Conservation (phyloP, 768 basidiomycete species). For the Tylopilus vinaceipallidus region DNA sequence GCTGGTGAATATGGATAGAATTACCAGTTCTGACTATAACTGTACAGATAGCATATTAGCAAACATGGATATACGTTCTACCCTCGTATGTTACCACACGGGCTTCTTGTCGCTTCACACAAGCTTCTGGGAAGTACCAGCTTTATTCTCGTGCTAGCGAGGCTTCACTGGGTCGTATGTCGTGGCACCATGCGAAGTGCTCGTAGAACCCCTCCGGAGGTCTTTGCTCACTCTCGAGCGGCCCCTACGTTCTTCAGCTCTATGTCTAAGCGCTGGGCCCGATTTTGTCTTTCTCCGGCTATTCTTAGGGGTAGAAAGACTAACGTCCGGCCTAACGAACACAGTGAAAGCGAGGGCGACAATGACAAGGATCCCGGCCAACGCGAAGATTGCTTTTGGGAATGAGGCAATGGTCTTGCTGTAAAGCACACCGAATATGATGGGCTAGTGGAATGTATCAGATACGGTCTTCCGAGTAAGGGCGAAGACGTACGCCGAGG, state of each 20-base stretch:
- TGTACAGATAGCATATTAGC: conserved; percentile 10
- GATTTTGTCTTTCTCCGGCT: conserved; percentile 7
- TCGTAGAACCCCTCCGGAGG: conserved; percentile 32
- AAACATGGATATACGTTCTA: conserved; percentile 14
- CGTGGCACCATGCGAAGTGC: conserved; percentile 18
- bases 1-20: background rate
- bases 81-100: conserved; percentile 2
- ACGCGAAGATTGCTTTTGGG: conserved; percentile 67
- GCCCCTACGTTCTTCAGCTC: conserved; percentile 18
- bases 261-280: conserved; percentile 2
- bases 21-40: background rate
- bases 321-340: conserved; percentile 37
- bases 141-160: conserved; percentile 7
- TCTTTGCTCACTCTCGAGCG: conserved; percentile 41
- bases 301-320: conserved; percentile 18
- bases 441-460: conserved; percentile 46
- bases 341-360: conserved; percentile 47
- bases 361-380: conserved; percentile 55
- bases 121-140: conserved; percentile 1
- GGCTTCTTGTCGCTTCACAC: background rate
- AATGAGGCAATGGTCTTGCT: conserved; percentile 58
- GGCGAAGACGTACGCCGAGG: conserved; percentile 36
- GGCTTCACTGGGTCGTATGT: conserved; percentile 6
- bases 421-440: conserved; percentile 67
- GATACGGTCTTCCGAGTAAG: background rate